Conservation (phyloP, 805 yeast species). For the Yamadazyma scolyti region DNA sequence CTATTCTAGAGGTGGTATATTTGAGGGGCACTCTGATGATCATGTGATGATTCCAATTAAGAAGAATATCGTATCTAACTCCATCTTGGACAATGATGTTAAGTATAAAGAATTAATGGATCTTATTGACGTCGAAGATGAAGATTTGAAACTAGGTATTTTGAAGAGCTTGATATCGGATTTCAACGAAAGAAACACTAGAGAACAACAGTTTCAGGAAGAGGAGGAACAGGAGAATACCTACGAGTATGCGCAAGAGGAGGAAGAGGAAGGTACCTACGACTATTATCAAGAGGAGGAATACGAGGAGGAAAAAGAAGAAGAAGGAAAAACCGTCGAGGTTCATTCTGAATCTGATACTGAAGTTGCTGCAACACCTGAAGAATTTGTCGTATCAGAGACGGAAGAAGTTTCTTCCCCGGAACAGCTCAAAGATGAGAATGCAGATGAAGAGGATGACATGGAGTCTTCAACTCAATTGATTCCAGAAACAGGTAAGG, state of each 20-base stretch:
- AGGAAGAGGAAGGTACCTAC: too few species aligned
- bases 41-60: slow-evolving; percentile 5
- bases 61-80: not conserved
- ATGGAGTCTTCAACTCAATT: too few species aligned
- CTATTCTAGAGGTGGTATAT: slow-evolving; percentile 9
- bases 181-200: too few species aligned
- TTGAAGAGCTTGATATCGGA: slow-evolving; percentile 19
- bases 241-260: slow-evolving; percentile 1
- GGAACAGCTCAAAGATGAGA: too few species aligned
- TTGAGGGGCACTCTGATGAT: slow-evolving; percentile 1
- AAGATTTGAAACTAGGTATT: slow-evolving; percentile 19
- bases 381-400: too few species aligned
- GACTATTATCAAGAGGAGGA: too few species aligned
- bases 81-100: slow-evolving; percentile 16
- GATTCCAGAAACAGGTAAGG: slow-evolving; percentile 1
- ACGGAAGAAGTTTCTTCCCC: too few species aligned
- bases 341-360: too few species aligned
- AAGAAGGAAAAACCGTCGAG: too few species aligned
- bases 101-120: slow-evolving; percentile 19
- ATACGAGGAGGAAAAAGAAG: too few species aligned
- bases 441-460: too few species aligned
- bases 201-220: not conserved
- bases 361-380: too few species aligned
- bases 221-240: not conserved
- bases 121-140: slow-evolving; percentile 13